Conservation (phyloP, 176 grass and related monocot species). For the Urochloa ruziziensis region DNA sequence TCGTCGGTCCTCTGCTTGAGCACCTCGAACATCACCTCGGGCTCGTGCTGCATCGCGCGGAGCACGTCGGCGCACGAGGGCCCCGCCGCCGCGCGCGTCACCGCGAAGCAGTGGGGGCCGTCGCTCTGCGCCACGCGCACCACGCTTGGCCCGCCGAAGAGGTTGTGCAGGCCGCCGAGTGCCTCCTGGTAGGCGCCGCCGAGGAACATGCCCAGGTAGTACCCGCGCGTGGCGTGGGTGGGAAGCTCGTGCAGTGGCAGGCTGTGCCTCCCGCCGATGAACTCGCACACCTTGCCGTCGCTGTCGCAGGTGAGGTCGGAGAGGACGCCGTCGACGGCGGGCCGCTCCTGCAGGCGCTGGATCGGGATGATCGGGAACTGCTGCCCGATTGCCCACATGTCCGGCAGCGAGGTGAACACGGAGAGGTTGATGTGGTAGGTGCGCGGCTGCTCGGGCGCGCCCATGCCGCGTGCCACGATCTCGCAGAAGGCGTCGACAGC, state of each 20-base stretch:
- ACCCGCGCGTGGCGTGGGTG: slow-evolving; percentile 39
- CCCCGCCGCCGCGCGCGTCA: slow-evolving; percentile 66
- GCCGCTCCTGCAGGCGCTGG: slow-evolving; percentile 73
- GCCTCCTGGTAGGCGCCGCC: slow-evolving; percentile 98
- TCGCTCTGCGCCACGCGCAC: slow-evolving; percentile 89
- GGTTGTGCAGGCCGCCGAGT: slow-evolving; percentile 87
- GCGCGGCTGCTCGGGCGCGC: slow-evolving; percentile 45
- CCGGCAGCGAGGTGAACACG: slow-evolving; percentile 89
- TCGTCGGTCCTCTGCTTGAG: slow-evolving; percentile 58
- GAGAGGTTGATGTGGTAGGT: slow-evolving; percentile 88
- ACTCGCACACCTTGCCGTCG: slow-evolving; percentile 79
- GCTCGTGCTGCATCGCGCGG: slow-evolving; percentile 93
- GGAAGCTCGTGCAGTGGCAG: slow-evolving; percentile 78
- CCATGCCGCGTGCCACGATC: slow-evolving; percentile 70
- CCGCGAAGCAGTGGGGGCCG: slow-evolving; percentile 78
- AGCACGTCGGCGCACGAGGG: slow-evolving; percentile 83
- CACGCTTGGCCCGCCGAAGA: slow-evolving; percentile 90
- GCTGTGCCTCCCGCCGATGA: slow-evolving; percentile 74
- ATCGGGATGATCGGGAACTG: slow-evolving; percentile 87
- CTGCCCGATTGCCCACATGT: slow-evolving; percentile 93
- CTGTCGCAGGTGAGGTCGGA: slow-evolving; percentile 94
- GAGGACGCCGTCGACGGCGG: slow-evolving; percentile 57
- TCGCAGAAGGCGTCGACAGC: slow-evolving; percentile 85
- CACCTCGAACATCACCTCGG: slow-evolving; percentile 84
- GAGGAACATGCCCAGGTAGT: slow-evolving; percentile 98